Conservation (phyloP, 2,329 filamentous ascomycete species). For the Alternaria burnsii region DNA sequence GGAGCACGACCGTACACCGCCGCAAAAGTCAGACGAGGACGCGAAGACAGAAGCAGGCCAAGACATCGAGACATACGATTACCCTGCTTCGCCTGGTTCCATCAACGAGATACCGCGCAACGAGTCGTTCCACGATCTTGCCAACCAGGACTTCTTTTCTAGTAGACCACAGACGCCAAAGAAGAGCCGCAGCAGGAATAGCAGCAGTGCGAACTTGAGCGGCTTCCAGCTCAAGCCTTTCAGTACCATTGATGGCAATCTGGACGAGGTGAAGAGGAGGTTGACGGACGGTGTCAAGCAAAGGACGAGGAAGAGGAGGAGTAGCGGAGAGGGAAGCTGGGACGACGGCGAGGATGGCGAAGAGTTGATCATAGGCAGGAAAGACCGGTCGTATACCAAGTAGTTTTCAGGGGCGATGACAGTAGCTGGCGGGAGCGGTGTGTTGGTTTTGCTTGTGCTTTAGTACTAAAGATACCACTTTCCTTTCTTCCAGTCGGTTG, state of each 20-base stretch:
- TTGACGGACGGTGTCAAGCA: constrained; percentile 86
- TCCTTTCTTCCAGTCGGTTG: constrained; percentile 10
- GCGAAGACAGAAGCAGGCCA: constrained; percentile 25
- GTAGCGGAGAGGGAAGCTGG: constrained; percentile 37
- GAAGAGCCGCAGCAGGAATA: constrained; percentile 74
- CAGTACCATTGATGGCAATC: constrained; percentile 71
- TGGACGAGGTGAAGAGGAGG: constrained; percentile 84
- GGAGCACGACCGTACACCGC: constrained; percentile 33
- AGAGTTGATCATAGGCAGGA: constrained; percentile 34
- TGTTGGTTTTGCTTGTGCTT: constrained; percentile 8
- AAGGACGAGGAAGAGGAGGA: constrained; percentile 68
- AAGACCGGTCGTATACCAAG: constrained; percentile 17
- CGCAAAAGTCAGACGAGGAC: constrained; percentile 29
- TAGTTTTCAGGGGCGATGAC: constrained; percentile 6
- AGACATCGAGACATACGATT: constrained; percentile 38
- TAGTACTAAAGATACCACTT: constrained; percentile 29
- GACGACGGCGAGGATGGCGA: constrained; percentile 36
- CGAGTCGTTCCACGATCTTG: constrained; percentile 92
- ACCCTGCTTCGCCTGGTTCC: constrained; percentile 34
- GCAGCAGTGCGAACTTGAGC: constrained; percentile 59
- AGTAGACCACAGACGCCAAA: constrained; percentile 85
- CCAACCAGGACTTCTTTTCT: constrained; percentile 87
- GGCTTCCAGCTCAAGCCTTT: constrained; percentile 75
- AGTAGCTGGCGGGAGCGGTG: background rate
- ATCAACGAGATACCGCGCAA: constrained; percentile 70